Evolutionary conservation across 2,329 filamentous ascomycete genomes (phyloP), one percentile per base, ranked within the genome.

Genomic region (Volutella citrinella): DNA sequence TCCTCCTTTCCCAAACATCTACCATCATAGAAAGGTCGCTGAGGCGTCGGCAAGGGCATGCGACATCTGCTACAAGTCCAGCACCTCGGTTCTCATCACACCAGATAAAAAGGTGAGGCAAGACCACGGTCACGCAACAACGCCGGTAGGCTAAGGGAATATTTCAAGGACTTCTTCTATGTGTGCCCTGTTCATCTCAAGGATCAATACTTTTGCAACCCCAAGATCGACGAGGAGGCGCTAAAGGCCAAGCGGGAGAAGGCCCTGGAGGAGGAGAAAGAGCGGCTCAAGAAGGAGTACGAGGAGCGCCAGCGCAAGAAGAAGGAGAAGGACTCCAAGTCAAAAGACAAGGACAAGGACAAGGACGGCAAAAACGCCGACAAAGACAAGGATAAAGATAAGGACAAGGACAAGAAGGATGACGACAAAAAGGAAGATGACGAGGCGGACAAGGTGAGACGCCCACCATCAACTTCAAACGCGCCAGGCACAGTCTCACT

Each of bases 61-160:
- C 64, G 84, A 88, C 62, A 80, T 97, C 44, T 97, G 93, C 72
- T 94, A 84, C 70, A 95, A 93, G 64, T 84, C 86, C 8, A 88
- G 83, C 39, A 80, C 82, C 7, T 94, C 84, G 46, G 91, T 97
- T 13, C 70, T 98, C 34, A 87, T 95, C 49, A 94, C 89, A 8
- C 78, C 86, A 1, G 89, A 94, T 53, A 90, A 87, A 54, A 93
- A 91, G 79, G 90, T 93, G 54, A 45, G n/a, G n/a, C n/a, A n/a
- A n/a, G n/a, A n/a, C n/a, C n/a, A n/a, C n/a, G n/a, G n/a, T n/a
- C n/a, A n/a, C n/a, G n/a, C n/a, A n/a, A n/a, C n/a, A n/a, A n/a
- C n/a, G n/a, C n/a, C n/a, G n/a, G n/a, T n/a, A n/a, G n/a, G n/a
- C n/a, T n/a, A n/a, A n/a, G n/a, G n/a, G n/a, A n/a, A n/a, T n/a